These are phyloP conservation scores for Pelargonium myrrhifolium DNA, from an alignment of 441 rosid genomes.

Conservation along the genomic window DNA sequence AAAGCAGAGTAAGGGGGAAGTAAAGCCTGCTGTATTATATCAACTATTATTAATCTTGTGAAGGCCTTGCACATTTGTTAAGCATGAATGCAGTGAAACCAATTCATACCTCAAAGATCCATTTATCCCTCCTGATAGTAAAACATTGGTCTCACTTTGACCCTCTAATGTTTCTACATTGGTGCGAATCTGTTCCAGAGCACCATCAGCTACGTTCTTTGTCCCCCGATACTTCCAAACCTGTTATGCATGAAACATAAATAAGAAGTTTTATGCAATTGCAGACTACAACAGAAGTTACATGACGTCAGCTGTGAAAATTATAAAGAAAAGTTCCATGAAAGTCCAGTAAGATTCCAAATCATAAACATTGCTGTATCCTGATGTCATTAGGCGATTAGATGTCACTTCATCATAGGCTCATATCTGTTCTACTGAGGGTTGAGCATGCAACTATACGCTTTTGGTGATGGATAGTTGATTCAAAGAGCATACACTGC, in stretches of 20 bases:
- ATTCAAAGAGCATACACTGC: background rate
- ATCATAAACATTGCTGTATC: background rate
- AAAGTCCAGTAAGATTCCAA: constrained; percentile 8
- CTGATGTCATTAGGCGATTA: background rate
- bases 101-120: constrained; percentile 55
- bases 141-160: constrained; percentile 32
- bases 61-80: background rate
- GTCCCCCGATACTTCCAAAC: constrained; percentile 42
- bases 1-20: background rate
- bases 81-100: constrained; percentile 10
- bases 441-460: background rate
- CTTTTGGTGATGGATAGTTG: background rate
- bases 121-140: constrained; percentile 46
- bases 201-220: constrained; percentile 34
- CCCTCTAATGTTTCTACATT: constrained; percentile 48
- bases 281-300: background rate
- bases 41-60: background rate
- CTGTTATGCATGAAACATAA: constrained; percentile 21
- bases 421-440: background rate
- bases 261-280: background rate
- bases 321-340: background rate
- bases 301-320: background rate
- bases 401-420: background rate
- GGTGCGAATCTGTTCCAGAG: constrained; percentile 40
- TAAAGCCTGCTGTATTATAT: background rate